Conservation (phyloP, 2,329 filamentous ascomycete genomes). For the Colletotrichum sp. region DNA sequence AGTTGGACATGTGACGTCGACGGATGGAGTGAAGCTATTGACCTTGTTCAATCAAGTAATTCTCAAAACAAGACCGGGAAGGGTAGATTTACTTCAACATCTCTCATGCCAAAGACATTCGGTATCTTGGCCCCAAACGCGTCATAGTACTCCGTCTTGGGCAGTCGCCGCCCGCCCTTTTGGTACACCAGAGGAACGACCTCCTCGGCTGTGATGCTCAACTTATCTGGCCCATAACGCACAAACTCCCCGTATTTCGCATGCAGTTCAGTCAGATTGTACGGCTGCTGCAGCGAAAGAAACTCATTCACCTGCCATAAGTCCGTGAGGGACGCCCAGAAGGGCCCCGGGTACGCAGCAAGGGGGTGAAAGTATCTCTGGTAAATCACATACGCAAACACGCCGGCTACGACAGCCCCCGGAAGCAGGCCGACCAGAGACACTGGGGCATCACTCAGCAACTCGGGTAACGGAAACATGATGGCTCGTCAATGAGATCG, state of each 20-base stretch:
- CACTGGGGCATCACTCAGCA: not conserved
- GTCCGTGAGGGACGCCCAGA: conserved; percentile 2
- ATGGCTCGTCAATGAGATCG: not conserved
- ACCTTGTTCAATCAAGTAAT: not conserved
- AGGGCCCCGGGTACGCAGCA: not conserved
- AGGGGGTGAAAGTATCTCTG: conserved; percentile 4
- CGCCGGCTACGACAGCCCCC: not conserved
- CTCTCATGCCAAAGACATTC: conserved; percentile 4
- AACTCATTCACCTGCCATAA: conserved; percentile 5
- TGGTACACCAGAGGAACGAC: conserved; percentile 5
- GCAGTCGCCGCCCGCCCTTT: conserved; percentile 5
- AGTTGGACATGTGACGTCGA: conserved; percentile 6
- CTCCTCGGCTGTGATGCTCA: conserved; percentile 13
- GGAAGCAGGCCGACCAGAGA: not conserved
- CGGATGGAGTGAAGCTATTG: not conserved
- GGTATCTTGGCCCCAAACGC: not conserved
- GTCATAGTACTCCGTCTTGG: conserved; percentile 8
- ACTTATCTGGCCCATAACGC: conserved; percentile 1
- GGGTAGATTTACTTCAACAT: not conserved
- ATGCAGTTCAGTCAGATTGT: conserved; percentile 1
- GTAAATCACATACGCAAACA: not conserved
- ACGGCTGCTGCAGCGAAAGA: conserved; percentile 4
- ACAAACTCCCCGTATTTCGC: not conserved
- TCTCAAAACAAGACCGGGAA: no score
- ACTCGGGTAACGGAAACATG: not conserved